Percentiles rank a stretch among this genome's conserved stretches.
These are phyloP conservation scores for Apiospora koreana DNA, from an alignment of 2,329 filamentous ascomycete species.

Conservation along the genomic window DNA sequence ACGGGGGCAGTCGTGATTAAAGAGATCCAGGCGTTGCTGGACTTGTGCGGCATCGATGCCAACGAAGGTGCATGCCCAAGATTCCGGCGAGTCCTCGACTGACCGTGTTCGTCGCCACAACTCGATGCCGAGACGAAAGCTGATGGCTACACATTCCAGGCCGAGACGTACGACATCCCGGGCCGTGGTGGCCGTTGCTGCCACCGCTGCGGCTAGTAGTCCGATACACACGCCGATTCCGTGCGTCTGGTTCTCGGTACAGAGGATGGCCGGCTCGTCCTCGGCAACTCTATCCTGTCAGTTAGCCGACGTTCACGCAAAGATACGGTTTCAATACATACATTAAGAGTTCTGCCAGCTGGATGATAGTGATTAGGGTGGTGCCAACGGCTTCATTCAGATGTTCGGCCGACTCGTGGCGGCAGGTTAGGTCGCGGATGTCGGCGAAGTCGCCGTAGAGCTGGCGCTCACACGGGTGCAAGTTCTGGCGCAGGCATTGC, in stretches of 20 bases:
- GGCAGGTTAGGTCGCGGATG: constrained; percentile 2
- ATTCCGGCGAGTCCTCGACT: constrained; percentile 2
- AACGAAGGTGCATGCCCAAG: constrained; percentile 6
- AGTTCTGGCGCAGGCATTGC: constrained; percentile 2
- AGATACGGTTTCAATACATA: neutral
- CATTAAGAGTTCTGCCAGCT: neutral
- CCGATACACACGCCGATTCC: constrained; percentile 32
- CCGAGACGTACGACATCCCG: constrained; percentile 31
- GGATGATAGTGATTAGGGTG: constrained; percentile 5
- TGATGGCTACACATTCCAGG: constrained; percentile 29
- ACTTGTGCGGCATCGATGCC: neutral
- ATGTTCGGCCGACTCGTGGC: constrained; percentile 2
- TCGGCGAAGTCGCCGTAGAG: constrained; percentile 10
- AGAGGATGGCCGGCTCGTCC: neutral
- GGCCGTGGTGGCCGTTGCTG: constrained; percentile 28
- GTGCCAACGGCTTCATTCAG: constrained; percentile 5
- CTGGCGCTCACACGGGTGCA: neutral
- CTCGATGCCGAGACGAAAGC: constrained; percentile 31
- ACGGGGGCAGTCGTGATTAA: neutral
- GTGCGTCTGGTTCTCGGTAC: neutral
- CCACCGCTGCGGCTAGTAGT: constrained; percentile 31
- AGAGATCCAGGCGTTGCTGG: neutral
- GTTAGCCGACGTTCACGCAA: neutral
- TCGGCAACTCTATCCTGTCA: neutral
- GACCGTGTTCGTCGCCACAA: constrained; percentile 1